Base-by-base conservation (phyloP, 495 filamentous ascomycete genomes). In the Aspergillus bertholletiae region DNA sequence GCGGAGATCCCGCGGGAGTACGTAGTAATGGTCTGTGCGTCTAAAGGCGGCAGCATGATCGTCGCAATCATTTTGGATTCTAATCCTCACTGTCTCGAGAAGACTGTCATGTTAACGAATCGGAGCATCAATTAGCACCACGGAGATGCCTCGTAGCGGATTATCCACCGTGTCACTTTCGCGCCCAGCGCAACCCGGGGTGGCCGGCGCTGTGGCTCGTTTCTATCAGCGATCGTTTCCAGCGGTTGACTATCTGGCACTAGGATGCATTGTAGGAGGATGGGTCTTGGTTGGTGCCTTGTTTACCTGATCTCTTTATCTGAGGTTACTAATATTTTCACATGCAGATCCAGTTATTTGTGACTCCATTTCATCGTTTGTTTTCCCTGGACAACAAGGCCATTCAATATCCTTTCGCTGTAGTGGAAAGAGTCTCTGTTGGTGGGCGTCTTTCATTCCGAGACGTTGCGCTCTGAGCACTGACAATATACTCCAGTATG, bases 391-490 rank as follows among this genome's bases (percentile, higher is more conserved):
- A 89, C 67, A 89, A 97, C 64, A 79, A 86, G 11, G 75, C 86
- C 35, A 90, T 97, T 43, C 85, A 89, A 59, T 96, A 85, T 64
- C 95, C 95, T 8, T 86, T 95, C 68, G 90, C 93, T 20, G 79
- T 87, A 46, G 71, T 86, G 30, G 94, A 99, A 67, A 82, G 92
- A 49, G 95, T 99, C 0, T 80, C 92, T 24, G 81, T 96, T 11
- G 61, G 87, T 88, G 77, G 61, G 84, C 46, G 27, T 12, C 22
- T 45, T 11, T 21, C 21, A 5, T 4, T 3, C 7, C 20, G 17
- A 37, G 4, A 22, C 22, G 17, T 18, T 17, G 23, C 5, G 12
- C 8, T 5, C 34, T 26, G 12, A 8, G 8, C 48, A 67, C 45
- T 46, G 46, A 12, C 1, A 7, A 17, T 20, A 5, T 43, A 43